A percentile compares a stretch with the other conserved stretches of the same genome.
These are phyloP conservation scores for Gymnopus androsaceus DNA, from an alignment of 1,284 basidiomycete species.

Conservation along the genomic window DNA sequence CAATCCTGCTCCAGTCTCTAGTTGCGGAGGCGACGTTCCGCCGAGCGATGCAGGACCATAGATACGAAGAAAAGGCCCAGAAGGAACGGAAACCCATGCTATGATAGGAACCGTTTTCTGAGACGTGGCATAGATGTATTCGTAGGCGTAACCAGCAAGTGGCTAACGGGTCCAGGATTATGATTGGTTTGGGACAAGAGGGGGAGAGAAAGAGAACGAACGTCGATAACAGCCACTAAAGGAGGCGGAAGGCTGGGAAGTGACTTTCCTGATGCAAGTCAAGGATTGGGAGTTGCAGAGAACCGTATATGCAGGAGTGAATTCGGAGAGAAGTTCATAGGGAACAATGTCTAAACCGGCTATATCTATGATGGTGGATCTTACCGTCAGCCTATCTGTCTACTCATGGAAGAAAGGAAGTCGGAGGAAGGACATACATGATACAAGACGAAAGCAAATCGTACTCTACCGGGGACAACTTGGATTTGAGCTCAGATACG, in stretches of 20 bases:
- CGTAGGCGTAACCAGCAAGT: conserved; percentile 5
- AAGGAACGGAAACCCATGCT: conserved; percentile 5
- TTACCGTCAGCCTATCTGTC: neutral
- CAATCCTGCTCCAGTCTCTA: neutral
- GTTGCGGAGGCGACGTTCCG: neutral
- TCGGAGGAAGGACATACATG: neutral
- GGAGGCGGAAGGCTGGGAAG: conserved; percentile 1
- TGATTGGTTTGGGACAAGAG: neutral
- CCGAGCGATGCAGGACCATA: conserved; percentile 7
- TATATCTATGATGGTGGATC: conserved; percentile 3
- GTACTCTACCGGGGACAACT: neutral
- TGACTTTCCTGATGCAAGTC: conserved; percentile 4
- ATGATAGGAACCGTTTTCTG: conserved; percentile 8
- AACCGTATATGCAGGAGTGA: conserved; percentile 3
- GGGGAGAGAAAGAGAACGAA: neutral
- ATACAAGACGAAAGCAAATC: neutral
- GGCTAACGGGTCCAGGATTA: neutral
- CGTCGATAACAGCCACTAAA: conserved; percentile 9
- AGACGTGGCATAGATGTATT: conserved; percentile 1
- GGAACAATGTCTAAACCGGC: neutral
- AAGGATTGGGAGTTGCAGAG: conserved; percentile 6
- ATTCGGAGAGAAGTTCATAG: neutral
- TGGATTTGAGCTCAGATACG: conserved; percentile 2
- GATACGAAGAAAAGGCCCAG: neutral
- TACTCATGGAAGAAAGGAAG: neutral